Conservation (phyloP, 2,329 filamentous ascomycete genomes). For the Aaosphaeria pasadenensis region DNA sequence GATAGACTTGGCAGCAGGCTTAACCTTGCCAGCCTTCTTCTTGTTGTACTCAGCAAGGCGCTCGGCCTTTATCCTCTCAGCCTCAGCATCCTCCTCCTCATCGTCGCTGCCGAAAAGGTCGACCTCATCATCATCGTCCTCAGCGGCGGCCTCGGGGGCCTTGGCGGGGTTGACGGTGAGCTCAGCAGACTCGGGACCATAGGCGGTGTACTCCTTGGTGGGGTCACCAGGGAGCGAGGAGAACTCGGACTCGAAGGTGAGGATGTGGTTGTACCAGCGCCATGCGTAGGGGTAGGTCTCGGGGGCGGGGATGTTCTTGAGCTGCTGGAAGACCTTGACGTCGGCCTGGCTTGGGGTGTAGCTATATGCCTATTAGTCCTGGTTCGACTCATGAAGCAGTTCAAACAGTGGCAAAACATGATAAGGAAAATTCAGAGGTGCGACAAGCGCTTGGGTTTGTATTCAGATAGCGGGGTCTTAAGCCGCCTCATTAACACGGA, state of each 20-base stretch:
- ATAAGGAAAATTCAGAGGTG: conserved; percentile 75
- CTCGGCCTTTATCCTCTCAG: conserved; percentile 78
- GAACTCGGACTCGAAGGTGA: conserved; percentile 91
- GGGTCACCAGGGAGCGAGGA: conserved; percentile 85
- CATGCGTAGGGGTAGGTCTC: conserved; percentile 90
- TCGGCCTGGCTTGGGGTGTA: conserved; percentile 85
- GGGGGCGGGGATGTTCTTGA: conserved; percentile 71
- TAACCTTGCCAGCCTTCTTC: conserved; percentile 94
- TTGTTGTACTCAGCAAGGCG: conserved; percentile 89
- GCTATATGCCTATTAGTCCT: conserved; percentile 40
- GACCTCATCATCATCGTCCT: conserved; percentile 64
- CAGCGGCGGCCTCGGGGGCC: conserved; percentile 61
- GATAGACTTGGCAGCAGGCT: conserved; percentile 91
- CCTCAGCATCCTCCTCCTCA: conserved; percentile 68
- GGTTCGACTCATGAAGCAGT: conserved; percentile 9
- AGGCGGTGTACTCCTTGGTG: conserved; percentile 81
- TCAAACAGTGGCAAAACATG: conserved; percentile 34
- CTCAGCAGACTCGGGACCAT: conserved; percentile 80
- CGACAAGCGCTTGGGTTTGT: conserved; percentile 71
- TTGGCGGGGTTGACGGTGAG: conserved; percentile 82
- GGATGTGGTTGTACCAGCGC: conserved; percentile 99
- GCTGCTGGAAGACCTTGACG: conserved; percentile 89
- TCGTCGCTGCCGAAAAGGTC: conserved; percentile 93
- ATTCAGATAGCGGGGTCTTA: conserved; percentile 86
- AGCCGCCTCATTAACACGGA: conserved; percentile 94